A percentile compares a stretch with the other conserved stretches of the same genome.
phyloP scores from a whole-genome alignment of 306 rosid species.

The Medicago arabica region DNA sequence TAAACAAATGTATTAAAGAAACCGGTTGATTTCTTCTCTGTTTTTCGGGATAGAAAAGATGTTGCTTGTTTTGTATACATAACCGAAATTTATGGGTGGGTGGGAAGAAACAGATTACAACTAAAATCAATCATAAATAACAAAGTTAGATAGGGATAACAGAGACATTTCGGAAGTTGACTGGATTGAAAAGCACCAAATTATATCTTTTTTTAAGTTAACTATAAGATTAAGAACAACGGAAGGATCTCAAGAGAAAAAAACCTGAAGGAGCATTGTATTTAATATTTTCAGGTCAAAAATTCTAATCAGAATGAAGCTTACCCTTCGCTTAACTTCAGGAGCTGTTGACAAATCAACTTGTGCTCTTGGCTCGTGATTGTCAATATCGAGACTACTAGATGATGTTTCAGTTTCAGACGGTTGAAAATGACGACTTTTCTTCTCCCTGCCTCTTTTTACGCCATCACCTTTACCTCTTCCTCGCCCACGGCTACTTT shows the following conservation, averaged over 20 bases:
- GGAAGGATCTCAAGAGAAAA: conserved; percentile 33
- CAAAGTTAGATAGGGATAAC: neutral
- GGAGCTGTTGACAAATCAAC: conserved; percentile 42
- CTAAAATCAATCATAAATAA: neutral
- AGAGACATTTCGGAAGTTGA: conserved; percentile 32
- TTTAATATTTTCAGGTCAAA: conserved; percentile 14
- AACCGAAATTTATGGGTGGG: neutral
- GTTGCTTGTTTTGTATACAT: neutral
- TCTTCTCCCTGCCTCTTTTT: conserved; percentile 57
- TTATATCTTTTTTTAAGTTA: neutral
- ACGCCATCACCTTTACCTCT: conserved; percentile 47
- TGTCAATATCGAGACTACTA: conserved; percentile 47
- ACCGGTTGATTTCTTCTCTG: neutral
- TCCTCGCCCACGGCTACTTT: conserved; percentile 51
- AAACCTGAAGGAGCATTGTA: conserved; percentile 8
- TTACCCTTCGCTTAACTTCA: conserved; percentile 68
- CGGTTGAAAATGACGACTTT: conserved; percentile 43
- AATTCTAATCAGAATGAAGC: conserved; percentile 41
- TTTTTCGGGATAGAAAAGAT: neutral
- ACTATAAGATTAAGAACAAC: conserved; percentile 21
- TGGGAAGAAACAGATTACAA: neutral
- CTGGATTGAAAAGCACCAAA: conserved; percentile 33
- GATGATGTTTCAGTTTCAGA: conserved; percentile 57
- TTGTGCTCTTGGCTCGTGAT: conserved; percentile 49
- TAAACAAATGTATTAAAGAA: neutral